Base-by-base conservation (phyloP, 768 basidiomycete genomes). In the Amyloporia xantha region DNA sequence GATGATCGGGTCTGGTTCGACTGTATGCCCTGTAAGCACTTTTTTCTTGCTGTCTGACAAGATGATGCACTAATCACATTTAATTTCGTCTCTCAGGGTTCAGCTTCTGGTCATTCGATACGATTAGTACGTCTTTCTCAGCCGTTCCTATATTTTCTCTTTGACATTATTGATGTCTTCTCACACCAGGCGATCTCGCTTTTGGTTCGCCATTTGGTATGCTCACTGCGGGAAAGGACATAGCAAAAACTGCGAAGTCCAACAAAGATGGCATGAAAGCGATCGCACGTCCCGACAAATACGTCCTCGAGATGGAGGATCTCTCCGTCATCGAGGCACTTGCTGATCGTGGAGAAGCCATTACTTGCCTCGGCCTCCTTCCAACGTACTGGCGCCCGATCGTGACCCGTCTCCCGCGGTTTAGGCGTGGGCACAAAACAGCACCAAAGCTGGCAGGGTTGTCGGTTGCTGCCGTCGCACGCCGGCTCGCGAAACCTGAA, bases 201-300 rank as follows among this genome's bases (percentile, higher is more conserved):
- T 92, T 92, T 57, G 90, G 91, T 1, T 75, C 77, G 1, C 84
- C 90, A 0, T 93, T 92, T 56, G 89, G 88, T 12, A 93, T 93
- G 91, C 69, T 92, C 49, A 60, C 76, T 41, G 74, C 81, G 6
- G 83, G 74, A 15, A 78, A 78, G 44, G 90, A 91, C 58, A 69
- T 75, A 13, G 86, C 83, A 2, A 68, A 76, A 3, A 81, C 86
- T 0, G 81, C 84, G 6, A 73, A 70, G 13, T 69, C 74, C 35
- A 76, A 74, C 28, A 53, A 71, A 42, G 69, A 68, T 11, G 80
- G 73, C 2, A 77, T 83, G 69, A 62, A 72, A 5, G 73, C 74
- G 2, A 83, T 81, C 40, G 81, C 78, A 23, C 71, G 65, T 3
- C 3, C 27, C 7, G 47, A 40, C n/a, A 33, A 36, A 17, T 3